These are phyloP conservation scores for Cryptococcus sp. DNA, from an alignment of 1,284 basidiomycete species.

Conservation along the genomic window DNA sequence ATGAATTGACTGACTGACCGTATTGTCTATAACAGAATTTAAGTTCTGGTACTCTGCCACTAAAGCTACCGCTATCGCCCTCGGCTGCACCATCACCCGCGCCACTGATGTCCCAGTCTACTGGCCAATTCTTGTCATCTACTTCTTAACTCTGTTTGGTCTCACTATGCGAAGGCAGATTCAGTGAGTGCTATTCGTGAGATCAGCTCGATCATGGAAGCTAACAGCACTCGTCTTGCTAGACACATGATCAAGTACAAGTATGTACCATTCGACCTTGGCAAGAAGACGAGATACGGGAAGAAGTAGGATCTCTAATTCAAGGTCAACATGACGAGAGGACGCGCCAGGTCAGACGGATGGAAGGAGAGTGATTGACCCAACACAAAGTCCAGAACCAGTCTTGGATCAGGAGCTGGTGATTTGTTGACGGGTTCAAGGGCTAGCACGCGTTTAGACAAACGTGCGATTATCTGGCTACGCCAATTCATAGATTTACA, in stretches of 20 bases:
- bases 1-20: neutral
- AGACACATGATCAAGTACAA: slow-evolving; percentile 99
- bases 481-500: slow-evolving; percentile 12
- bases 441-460: neutral
- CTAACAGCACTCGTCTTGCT: slow-evolving; percentile 12
- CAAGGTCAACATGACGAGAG: too few relatives aligned
- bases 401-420: neutral
- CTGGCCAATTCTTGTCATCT: slow-evolving; percentile 94
- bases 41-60: slow-evolving; percentile 83
- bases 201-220: neutral
- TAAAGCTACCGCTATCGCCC: slow-evolving; percentile 77
- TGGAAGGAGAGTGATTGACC: neutral
- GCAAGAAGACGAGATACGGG: slow-evolving; percentile 50
- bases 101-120: slow-evolving; percentile 94
- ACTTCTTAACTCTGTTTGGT: slow-evolving; percentile 84
- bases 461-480: neutral
- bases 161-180: slow-evolving; percentile 92
- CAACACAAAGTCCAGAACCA: too few relatives aligned
- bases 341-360: neutral
- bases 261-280: slow-evolving; percentile 59
- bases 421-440: neutral
- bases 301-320: slow-evolving; percentile 35
- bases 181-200: slow-evolving; percentile 60
- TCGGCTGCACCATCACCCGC: slow-evolving; percentile 76
- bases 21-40: slow-evolving; percentile 28